Evolutionary conservation across 164 flowering plant species (phyloP).

Genomic region (Taxillus chinensis): DNA sequence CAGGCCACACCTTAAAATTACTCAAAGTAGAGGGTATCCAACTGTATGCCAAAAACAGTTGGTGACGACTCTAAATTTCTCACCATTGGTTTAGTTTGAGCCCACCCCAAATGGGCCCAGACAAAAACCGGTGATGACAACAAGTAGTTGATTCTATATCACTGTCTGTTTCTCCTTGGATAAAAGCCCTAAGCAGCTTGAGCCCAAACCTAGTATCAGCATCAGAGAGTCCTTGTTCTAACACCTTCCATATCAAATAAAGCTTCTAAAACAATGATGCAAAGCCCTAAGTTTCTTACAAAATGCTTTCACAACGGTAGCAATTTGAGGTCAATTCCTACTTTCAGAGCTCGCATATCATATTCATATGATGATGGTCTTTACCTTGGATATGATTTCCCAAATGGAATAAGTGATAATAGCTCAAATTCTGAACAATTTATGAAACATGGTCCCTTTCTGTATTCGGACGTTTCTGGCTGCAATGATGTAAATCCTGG

Average conservation of each 20-base stretch:
- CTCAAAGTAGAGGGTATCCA: too few relatives aligned
- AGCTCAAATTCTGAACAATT: conserved; percentile 16
- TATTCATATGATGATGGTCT: conserved; percentile 14
- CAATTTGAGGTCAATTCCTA: conserved; percentile 7
- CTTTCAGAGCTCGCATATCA: conserved; percentile 13
- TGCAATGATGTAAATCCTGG: neutral
- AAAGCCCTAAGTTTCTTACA: conserved; percentile 6
- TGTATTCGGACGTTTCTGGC: neutral
- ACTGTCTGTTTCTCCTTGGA: conserved; percentile 21
- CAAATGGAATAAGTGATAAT: conserved; percentile 5
- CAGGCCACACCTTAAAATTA: too few relatives aligned
- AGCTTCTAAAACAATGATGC: conserved; percentile 9
- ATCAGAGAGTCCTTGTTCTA: conserved; percentile 17
- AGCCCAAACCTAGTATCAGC: conserved; percentile 13
- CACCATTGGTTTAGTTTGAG: too few relatives aligned
- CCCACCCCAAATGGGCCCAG: too few relatives aligned
- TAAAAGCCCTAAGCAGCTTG: conserved; percentile 12
- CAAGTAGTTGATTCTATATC: conserved; percentile 13
- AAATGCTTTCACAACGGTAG: conserved; percentile 11
- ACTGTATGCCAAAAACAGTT: too few relatives aligned
- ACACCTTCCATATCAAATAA: conserved; percentile 9
- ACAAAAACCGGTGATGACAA: too few relatives aligned
- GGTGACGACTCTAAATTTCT: too few relatives aligned
- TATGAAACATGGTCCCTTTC: conserved; percentile 6
- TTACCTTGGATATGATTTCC: conserved; percentile 6